Conservation (phyloP, 1,284 basidiomycete genomes). For the Rhodotorula mucilaginosa region DNA sequence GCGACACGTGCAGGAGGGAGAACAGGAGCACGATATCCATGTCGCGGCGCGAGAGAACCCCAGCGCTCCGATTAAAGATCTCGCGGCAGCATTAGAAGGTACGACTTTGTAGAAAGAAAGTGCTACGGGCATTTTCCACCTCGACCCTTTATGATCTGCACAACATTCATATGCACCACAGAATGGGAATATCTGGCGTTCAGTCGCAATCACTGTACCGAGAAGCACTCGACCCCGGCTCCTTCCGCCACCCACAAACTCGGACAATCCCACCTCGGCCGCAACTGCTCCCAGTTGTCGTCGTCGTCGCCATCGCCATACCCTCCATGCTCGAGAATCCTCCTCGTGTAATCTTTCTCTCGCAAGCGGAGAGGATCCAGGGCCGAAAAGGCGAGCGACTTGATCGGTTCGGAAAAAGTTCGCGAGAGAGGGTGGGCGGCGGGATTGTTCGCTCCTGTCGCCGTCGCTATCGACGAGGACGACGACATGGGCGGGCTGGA, state of each 20-base stretch:
- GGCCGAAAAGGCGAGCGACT: slow-evolving; percentile 7
- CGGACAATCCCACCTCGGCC: slow-evolving; percentile 5
- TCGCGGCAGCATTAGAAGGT: slow-evolving; percentile 25
- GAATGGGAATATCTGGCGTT: too few species aligned
- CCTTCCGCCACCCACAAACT: slow-evolving; percentile 28
- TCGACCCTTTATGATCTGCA: too few species aligned
- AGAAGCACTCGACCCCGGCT: slow-evolving; percentile 9
- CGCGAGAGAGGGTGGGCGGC: background rate
- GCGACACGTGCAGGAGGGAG: background rate
- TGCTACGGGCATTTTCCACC: too few species aligned
- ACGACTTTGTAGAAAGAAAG: slow-evolving; percentile 16
- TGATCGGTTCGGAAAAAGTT: background rate
- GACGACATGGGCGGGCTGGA: background rate
- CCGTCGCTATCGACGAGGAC: too few species aligned
- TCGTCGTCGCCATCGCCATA: background rate
- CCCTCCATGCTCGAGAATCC: background rate
- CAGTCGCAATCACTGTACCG: background rate
- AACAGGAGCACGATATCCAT: slow-evolving; percentile 20
- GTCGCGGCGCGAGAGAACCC: slow-evolving; percentile 25
- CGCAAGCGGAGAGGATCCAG: slow-evolving; percentile 1
- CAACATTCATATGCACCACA: too few species aligned
- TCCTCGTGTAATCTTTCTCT: background rate
- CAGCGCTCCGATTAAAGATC: slow-evolving; percentile 25
- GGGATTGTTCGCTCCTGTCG: too few species aligned
- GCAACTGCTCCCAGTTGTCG: background rate